Base-by-base conservation (phyloP, 2,329 filamentous ascomycete species). In the Stachybotrys elegans region DNA sequence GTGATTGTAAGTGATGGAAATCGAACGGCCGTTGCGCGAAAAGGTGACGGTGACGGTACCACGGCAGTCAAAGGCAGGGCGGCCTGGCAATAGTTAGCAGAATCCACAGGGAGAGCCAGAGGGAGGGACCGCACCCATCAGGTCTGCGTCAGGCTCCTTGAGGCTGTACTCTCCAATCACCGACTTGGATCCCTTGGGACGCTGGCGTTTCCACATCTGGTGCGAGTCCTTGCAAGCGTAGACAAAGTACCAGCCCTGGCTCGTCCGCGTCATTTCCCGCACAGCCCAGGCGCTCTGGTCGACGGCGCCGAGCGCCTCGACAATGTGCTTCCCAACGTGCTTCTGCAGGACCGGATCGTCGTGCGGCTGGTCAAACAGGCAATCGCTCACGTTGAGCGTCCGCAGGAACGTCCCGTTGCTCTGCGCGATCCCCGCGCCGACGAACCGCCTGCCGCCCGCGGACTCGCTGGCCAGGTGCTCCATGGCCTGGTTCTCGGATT, bases 31-130 rank as follows among this genome's bases (percentile, higher is more conserved):
- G 20, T 63, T 66, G 43, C 69, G 71, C 6, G 69, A 67, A 49
- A 82, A 81, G 1, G 66, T 57, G 35, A 82, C 66, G 3, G 60
- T 66, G 16, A 81, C 57, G 1, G 65, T 64, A 16, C 78, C 78
- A 29, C 73, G 69, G 47, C 78, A 82, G 51, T 82, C 76, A 49
- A 80, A 82, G 0, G 78, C 78, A 42, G 78, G 78, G 13, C 78
- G 74, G 22, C 62, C 75, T 78, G 2, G 41, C n/a, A 40, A 47
- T 16, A 48, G 49, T 53, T 17, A 53, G 43, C 31, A 40, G 39
- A 47, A 16, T 22, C 16, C 22, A 16, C 31, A 44, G 32, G 21
- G 22, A 32, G 27, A 20, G 16, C 6, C 9, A 31, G n/a, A 32
- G 22, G 40, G n/a, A 25, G 8, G 35, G 17, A 17, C 52, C 68